phyloP scores from a whole-genome alignment of 1,284 basidiomycete species.

The Jaminaea rosea region DNA sequence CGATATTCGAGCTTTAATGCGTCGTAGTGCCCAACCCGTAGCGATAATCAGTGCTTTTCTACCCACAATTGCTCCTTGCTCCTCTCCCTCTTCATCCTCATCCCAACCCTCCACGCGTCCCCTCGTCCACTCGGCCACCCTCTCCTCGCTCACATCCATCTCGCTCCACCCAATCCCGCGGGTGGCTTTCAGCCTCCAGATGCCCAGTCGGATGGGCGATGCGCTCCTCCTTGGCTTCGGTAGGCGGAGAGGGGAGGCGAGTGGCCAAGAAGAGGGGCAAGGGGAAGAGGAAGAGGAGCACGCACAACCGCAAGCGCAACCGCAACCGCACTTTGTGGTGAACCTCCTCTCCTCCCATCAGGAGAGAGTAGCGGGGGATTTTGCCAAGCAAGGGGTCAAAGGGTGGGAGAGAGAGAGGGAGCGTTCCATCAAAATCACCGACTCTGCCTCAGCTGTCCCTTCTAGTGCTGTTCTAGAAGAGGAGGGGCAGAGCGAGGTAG shows the following conservation, averaged over 20 bases:
- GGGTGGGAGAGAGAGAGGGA: too few relatives aligned
- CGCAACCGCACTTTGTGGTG: conserved; percentile 9
- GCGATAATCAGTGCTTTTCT: conserved; percentile 10
- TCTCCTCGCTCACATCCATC: conserved; percentile 10
- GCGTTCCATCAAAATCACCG: too few relatives aligned
- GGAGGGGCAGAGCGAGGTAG: neutral
- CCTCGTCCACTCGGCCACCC: conserved; percentile 10
- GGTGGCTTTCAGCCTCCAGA: conserved; percentile 10
- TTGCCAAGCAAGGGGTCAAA: conserved; percentile 12
- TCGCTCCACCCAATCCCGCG: conserved; percentile 9
- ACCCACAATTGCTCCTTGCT: neutral
- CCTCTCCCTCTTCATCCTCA: neutral
- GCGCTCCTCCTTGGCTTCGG: conserved; percentile 2
- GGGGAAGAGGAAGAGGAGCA: neutral
- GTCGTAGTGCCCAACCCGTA: conserved; percentile 10
- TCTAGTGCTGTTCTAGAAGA: too few relatives aligned
- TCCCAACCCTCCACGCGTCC: neutral
- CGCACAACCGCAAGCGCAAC: neutral
- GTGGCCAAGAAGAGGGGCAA: too few relatives aligned
- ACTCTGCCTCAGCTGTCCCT: neutral
- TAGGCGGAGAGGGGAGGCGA: too few relatives aligned
- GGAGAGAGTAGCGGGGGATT: conserved; percentile 2
- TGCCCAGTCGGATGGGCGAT: conserved; percentile 9
- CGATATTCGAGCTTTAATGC: conserved; percentile 8
- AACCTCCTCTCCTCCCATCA: conserved; percentile 9